Conservation (phyloP, 129 eudicot species). For the Dittrichia graveolens region DNA sequence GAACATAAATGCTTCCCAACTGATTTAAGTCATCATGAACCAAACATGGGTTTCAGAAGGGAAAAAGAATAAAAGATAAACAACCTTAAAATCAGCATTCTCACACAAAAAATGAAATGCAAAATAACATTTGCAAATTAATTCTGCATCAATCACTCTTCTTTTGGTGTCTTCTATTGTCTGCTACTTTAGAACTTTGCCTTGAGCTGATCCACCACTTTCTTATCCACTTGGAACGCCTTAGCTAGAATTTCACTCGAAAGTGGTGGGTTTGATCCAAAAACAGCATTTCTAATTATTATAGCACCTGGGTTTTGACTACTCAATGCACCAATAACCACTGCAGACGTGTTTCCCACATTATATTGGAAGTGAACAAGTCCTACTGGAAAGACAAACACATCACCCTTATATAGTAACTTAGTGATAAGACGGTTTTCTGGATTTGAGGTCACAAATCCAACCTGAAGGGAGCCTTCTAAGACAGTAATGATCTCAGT, state of each 20-base stretch:
- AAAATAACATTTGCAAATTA: conserved; percentile 14
- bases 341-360: conserved; percentile 30
- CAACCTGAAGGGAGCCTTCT: conserved; percentile 44
- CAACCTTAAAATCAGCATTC: conserved; percentile 29
- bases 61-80: conserved; percentile 8
- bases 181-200: conserved; percentile 30
- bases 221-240: conserved; percentile 44
- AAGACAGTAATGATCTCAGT: conserved; percentile 44
- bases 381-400: conserved; percentile 46
- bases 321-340: conserved; percentile 43
- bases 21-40: neutral
- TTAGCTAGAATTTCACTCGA: conserved; percentile 35
- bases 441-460: conserved; percentile 41
- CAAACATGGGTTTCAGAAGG: neutral
- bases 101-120: conserved; percentile 24
- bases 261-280: conserved; percentile 40
- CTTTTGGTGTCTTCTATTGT: neutral
- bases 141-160: neutral
- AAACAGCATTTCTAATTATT: conserved; percentile 37
- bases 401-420: conserved; percentile 39
- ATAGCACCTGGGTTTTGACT: conserved; percentile 45
- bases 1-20: neutral
- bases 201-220: conserved; percentile 35
- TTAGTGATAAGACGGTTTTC: conserved; percentile 39
- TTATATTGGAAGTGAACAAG: conserved; percentile 47